phyloP scores from a whole-genome alignment of 2,329 filamentous ascomycete genomes.

The Cercospora sp. region DNA sequence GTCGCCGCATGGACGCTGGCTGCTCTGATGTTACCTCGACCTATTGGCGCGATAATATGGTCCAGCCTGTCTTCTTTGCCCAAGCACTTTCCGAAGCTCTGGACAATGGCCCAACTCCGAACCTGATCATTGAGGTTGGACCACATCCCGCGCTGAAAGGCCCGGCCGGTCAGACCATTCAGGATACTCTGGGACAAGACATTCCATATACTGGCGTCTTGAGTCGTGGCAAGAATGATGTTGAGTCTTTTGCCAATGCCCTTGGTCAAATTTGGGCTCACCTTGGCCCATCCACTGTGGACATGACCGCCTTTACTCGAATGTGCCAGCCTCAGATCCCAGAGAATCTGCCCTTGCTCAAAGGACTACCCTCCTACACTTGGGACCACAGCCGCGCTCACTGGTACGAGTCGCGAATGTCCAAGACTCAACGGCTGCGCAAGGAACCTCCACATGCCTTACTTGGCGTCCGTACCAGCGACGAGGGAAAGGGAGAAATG shows the following conservation, averaged over 20 bases:
- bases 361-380: conserved; percentile 21
- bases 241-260: conserved; percentile 19
- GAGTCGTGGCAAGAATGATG: conserved; percentile 27
- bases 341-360: conserved; percentile 5
- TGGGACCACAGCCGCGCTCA: conserved; percentile 22
- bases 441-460: conserved; percentile 9
- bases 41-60: conserved; percentile 54
- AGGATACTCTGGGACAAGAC: background rate
- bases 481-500: conserved; percentile 7
- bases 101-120: conserved; percentile 23
- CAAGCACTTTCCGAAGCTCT: conserved; percentile 40
- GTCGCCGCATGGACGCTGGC: background rate
- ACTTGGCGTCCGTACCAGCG: conserved; percentile 16
- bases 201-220: conserved; percentile 22
- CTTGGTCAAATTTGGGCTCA: background rate
- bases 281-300: background rate
- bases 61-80: conserved; percentile 47
- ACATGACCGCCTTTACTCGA: background rate
- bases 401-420: conserved; percentile 25
- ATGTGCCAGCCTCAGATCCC: background rate
- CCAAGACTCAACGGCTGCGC: background rate
- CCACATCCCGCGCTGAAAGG: conserved; percentile 50
- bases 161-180: conserved; percentile 37
- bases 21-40: conserved; percentile 28
- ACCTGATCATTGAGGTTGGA: conserved; percentile 48